Conservation (phyloP, 2,329 filamentous ascomycete genomes). For the Hortaea werneckii region DNA sequence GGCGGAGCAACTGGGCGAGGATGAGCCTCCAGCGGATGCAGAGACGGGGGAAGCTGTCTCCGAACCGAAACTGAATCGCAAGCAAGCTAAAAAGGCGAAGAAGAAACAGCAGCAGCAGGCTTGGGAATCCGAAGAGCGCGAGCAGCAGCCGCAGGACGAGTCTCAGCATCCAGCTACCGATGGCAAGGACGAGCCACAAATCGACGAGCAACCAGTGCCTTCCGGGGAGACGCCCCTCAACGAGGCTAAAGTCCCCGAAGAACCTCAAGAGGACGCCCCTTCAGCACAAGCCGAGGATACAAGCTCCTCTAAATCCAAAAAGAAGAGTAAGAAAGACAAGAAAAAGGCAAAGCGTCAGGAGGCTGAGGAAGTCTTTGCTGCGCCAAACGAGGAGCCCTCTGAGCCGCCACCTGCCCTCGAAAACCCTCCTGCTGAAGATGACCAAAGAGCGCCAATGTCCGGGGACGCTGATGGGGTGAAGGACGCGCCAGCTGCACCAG, state of each 20-base stretch:
- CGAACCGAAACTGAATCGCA: constrained; percentile 10
- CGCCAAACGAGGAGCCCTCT: neutral
- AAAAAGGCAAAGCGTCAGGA: neutral
- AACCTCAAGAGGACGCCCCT: no score
- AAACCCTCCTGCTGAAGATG: no score
- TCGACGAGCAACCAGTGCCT: no score
- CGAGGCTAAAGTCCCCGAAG: no score
- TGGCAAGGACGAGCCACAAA: no score
- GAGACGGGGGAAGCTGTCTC: neutral
- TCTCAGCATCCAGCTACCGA: no score
- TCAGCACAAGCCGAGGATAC: no score
- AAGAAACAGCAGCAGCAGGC: constrained; percentile 11
- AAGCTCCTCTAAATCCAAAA: neutral
- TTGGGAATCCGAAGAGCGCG: neutral
- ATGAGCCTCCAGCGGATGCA: neutral
- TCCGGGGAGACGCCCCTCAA: no score
- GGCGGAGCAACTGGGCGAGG: neutral
- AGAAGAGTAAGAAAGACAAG: constrained; percentile 19
- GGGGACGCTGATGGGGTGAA: no score
- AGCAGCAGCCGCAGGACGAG: neutral
- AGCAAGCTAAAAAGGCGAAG: constrained; percentile 21
- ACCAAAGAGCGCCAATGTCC: no score
- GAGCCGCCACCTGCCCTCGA: no score
- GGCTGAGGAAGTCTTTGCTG: neutral
- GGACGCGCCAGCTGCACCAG: no score